Evolutionary conservation across 2,329 filamentous ascomycete genomes (phyloP).

Genomic region (Macrophomina pseudophaseolina): DNA sequence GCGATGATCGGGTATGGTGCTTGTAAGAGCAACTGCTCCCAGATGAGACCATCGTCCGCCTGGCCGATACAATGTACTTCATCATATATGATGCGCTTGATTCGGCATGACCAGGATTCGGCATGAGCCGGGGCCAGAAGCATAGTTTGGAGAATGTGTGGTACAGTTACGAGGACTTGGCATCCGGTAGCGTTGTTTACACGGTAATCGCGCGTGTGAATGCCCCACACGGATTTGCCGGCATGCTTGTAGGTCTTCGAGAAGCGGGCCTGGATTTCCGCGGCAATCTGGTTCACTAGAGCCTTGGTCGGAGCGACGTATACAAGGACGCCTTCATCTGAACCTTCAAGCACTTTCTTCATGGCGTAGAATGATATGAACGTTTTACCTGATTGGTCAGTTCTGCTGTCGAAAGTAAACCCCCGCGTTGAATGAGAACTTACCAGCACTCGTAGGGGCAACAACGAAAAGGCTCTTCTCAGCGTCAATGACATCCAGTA

Average conservation of each 20-base stretch:
- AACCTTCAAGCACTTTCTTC: slow-evolving; percentile 72
- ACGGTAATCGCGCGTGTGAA: slow-evolving; percentile 75
- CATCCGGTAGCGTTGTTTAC: slow-evolving; percentile 76
- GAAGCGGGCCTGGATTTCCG: slow-evolving; percentile 76
- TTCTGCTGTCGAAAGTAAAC: neutral
- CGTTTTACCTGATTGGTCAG: slow-evolving; percentile 59
- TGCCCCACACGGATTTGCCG: slow-evolving; percentile 75
- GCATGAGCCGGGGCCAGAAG: slow-evolving; percentile 70
- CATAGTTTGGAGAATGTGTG: slow-evolving; percentile 81
- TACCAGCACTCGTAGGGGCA: slow-evolving; percentile 75
- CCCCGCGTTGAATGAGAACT: neutral
- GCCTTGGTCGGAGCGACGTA: slow-evolving; percentile 85
- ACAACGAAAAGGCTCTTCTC: slow-evolving; percentile 75
- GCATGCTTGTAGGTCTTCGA: slow-evolving; percentile 66
- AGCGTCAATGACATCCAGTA: slow-evolving; percentile 74
- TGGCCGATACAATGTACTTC: slow-evolving; percentile 83
- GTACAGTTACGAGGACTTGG: slow-evolving; percentile 78
- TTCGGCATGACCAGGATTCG: slow-evolving; percentile 68
- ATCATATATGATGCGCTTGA: slow-evolving; percentile 81
- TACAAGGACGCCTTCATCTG: slow-evolving; percentile 72
- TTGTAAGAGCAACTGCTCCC: slow-evolving; percentile 77
- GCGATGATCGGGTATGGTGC: slow-evolving; percentile 79
- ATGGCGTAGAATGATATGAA: slow-evolving; percentile 87
- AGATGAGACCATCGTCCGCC: slow-evolving; percentile 75
- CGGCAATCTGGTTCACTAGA: slow-evolving; percentile 81